Evolutionary conservation across 2,329 filamentous ascomycete species (phyloP).

Genomic region (Mariannaea elegans): DNA sequence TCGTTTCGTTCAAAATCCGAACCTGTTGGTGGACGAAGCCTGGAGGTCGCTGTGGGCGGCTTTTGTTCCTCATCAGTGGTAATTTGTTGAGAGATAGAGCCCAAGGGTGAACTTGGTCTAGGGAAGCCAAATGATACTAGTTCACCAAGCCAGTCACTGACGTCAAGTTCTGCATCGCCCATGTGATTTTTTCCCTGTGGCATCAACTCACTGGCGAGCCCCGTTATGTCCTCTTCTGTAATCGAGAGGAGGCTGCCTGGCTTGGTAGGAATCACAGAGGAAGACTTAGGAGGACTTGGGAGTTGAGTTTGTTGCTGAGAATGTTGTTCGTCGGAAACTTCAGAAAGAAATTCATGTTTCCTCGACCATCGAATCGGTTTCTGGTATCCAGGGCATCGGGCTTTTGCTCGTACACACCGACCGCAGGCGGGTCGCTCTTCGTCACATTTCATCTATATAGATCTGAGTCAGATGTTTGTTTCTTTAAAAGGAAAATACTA

Average conservation of each 20-base stretch:
- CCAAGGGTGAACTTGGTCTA: neutral
- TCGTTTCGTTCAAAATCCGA: neutral
- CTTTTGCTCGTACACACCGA: conserved; percentile 17
- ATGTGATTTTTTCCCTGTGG: neutral
- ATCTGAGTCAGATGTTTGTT: neutral
- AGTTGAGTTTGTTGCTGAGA: neutral
- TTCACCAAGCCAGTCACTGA: conserved; percentile 10
- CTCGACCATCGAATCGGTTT: conserved; percentile 21
- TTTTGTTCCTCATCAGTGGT: neutral
- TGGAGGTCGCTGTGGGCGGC: neutral
- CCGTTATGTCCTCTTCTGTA: neutral
- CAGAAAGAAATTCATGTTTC: conserved; percentile 21
- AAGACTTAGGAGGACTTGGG: conserved; percentile 4
- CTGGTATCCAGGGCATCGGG: conserved; percentile 25
- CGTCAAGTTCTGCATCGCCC: neutral
- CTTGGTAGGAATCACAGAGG: neutral
- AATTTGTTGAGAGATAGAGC: neutral
- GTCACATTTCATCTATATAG: conserved; percentile 24
- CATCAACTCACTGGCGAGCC: neutral
- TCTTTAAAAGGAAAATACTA: neutral
- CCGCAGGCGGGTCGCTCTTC: conserved; percentile 21
- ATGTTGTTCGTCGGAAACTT: neutral
- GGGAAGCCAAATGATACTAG: conserved; percentile 1
- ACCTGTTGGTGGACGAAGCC: neutral
- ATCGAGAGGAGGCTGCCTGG: neutral